Percentiles rank a stretch among this genome's conserved stretches.
Evolutionary conservation across 805 yeast species (phyloP).

Genomic region (Wickerhamomyces rabaulensis): DNA sequence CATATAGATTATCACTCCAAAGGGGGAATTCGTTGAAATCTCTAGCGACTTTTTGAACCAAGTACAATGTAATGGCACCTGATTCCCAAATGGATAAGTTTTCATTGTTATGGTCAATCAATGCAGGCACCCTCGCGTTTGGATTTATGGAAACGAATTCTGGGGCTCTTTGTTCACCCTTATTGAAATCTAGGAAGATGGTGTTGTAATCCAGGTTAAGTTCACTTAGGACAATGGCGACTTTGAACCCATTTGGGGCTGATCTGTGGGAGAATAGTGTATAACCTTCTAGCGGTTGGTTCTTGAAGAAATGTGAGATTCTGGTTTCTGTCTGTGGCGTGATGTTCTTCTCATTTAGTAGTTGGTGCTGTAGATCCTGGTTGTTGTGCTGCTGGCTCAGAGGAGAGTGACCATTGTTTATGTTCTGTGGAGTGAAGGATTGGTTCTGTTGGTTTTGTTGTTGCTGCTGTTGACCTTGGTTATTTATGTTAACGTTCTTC

Average conservation of each 20-base stretch:
- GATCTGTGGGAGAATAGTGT: conserved; percentile 80
- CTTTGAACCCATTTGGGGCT: conserved; percentile 95
- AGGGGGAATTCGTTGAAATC: conserved; percentile 68
- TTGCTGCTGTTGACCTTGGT: conserved; percentile 2
- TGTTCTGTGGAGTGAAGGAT: conserved; percentile 2
- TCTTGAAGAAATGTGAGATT: conserved; percentile 64
- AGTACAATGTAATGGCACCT: conserved; percentile 82
- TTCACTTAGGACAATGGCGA: conserved; percentile 84
- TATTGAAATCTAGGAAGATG: conserved; percentile 77
- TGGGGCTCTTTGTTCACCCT: conserved; percentile 90
- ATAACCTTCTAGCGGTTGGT: conserved; percentile 76
- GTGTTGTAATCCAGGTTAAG: conserved; percentile 75
- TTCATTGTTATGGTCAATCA: conserved; percentile 80
- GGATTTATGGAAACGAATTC: conserved; percentile 93
- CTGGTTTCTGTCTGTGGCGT: conserved; percentile 46
- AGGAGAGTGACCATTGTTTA: not conserved
- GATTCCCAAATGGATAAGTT: conserved; percentile 90
- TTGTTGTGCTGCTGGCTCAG: conserved; percentile 25
- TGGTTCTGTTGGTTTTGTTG: conserved; percentile 3
- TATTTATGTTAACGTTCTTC: not conserved
- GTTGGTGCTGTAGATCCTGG: conserved; percentile 11
- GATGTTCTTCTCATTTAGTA: conserved; percentile 30
- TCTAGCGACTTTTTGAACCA: conserved; percentile 61
- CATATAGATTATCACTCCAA: conserved; percentile 74
- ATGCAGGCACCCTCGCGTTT: conserved; percentile 92